A percentile compares a stretch with the other conserved stretches of the same genome.
These are phyloP conservation scores for Jackrogersella multiformis DNA, from an alignment of 495 filamentous ascomycete genomes.

Conservation along the genomic window DNA sequence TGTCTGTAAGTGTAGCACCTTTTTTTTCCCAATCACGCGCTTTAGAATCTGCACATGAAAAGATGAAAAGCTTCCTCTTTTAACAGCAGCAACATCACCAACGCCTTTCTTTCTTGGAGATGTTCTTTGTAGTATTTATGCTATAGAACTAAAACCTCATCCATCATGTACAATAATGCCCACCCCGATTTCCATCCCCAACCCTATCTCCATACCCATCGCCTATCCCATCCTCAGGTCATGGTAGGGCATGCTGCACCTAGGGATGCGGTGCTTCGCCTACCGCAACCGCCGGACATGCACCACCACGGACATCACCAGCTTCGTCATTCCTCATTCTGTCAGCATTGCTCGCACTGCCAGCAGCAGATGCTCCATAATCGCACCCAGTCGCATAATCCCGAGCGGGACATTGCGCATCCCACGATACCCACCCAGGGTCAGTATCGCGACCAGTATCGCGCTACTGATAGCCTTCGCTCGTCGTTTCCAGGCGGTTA, in stretches of 20 bases:
- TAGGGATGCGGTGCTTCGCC: constrained; percentile 11
- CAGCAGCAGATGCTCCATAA: no score
- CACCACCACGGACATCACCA: neutral
- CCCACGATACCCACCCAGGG: neutral
- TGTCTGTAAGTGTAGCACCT: constrained; percentile 30
- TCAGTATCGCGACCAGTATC: constrained; percentile 5
- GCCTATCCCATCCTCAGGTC: neutral
- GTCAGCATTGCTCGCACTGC: neutral
- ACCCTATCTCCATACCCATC: neutral
- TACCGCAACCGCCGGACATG: neutral
- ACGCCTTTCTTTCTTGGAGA: neutral
- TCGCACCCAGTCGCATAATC: neutral
- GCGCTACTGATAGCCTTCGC: neutral
- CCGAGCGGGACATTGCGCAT: constrained; percentile 6
- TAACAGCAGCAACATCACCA: neutral
- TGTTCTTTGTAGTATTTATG: neutral
- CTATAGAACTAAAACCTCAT: neutral
- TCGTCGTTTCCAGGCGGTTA: neutral
- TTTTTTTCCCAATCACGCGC: neutral
- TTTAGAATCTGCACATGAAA: neutral
- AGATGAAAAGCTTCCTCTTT: constrained; percentile 4
- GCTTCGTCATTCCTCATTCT: neutral
- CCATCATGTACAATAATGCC: neutral
- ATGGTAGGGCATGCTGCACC: neutral
- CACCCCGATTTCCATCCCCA: neutral